Percentiles rank a stretch among this genome's conserved stretches.
Evolutionary conservation across 176 grass and related monocot species (phyloP).

Genomic region (Dendrocalamus sinicus): DNA sequence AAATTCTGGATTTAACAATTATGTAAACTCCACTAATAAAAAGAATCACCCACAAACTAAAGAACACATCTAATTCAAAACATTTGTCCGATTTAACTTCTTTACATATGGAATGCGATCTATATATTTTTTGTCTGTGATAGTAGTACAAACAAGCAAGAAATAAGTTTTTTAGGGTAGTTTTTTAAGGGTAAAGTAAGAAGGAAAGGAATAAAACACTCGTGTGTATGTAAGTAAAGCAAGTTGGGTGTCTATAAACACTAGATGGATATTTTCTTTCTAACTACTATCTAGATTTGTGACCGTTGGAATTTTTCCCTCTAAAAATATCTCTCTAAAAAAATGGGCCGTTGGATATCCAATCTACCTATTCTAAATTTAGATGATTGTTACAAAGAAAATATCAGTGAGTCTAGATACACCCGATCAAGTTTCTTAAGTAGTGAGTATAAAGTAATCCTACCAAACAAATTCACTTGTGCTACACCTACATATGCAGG

Average conservation of each 20-base stretch:
- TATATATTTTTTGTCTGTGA: not conserved
- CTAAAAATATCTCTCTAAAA: too few species aligned
- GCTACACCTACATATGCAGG: not conserved
- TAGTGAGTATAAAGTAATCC: not conserved
- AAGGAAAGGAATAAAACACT: not conserved
- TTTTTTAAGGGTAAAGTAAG: not conserved
- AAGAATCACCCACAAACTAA: not conserved
- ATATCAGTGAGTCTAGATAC: too few species aligned
- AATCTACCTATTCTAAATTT: accelerated
- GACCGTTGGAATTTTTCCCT: accelerated
- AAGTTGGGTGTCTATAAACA: too few species aligned
- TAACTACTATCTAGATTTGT: too few species aligned
- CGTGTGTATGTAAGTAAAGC: not conserved
- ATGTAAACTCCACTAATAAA: not conserved
- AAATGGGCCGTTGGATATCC: too few species aligned
- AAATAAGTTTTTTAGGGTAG: not conserved
- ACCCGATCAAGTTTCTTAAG: not conserved
- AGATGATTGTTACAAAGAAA: too few species aligned
- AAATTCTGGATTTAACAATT: not conserved
- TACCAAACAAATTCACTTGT: not conserved
- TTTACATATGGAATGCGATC: not conserved
- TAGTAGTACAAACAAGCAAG: not conserved
- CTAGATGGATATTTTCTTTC: accelerated
- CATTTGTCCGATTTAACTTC: not conserved
- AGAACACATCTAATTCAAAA: not conserved